These are phyloP conservation scores for Cyclotella sp. DNA, from an alignment of 108 stramenopile genomes.

Conservation along the genomic window DNA sequence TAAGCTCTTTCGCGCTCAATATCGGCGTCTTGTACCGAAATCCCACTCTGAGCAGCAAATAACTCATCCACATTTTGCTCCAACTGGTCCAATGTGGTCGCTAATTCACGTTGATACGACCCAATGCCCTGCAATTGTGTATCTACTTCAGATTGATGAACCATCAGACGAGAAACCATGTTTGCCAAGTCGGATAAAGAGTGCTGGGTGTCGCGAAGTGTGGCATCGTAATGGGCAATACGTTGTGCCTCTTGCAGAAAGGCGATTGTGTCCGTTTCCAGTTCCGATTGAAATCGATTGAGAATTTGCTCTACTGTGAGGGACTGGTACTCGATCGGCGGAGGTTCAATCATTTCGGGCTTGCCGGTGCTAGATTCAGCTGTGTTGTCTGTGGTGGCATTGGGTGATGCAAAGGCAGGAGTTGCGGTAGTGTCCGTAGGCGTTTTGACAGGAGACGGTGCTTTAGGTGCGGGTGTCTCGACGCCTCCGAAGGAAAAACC, in stretches of 20 bases:
- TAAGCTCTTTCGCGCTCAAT: conserved; percentile 76
- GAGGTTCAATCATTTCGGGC: conserved; percentile 56
- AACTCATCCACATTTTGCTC: conserved; percentile 77
- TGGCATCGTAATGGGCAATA: conserved; percentile 78
- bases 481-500: conserved; percentile 51
- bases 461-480: conserved; percentile 40
- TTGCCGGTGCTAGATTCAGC: conserved; percentile 12
- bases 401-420: conserved; percentile 13
- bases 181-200: conserved; percentile 61
- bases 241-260: conserved; percentile 80
- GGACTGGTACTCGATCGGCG: conserved; percentile 78
- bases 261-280: conserved; percentile 71
- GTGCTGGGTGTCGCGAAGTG: conserved; percentile 75
- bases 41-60: conserved; percentile 65
- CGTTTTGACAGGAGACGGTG: conserved; percentile 29
- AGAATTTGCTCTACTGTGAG: conserved; percentile 86
- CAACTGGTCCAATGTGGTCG: conserved; percentile 59
- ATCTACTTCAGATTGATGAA: conserved; percentile 76
- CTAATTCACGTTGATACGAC: conserved; percentile 70
- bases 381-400: conserved; percentile 25
- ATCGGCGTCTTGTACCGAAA: conserved; percentile 73
- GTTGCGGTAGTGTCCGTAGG: conserved; percentile 14
- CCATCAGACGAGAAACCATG: conserved; percentile 61
- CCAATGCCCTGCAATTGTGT: conserved; percentile 60
- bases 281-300: conserved; percentile 78